Base-by-base conservation (phyloP, 2,329 filamentous ascomycete genomes). In the Apiospora pterosperma region DNA sequence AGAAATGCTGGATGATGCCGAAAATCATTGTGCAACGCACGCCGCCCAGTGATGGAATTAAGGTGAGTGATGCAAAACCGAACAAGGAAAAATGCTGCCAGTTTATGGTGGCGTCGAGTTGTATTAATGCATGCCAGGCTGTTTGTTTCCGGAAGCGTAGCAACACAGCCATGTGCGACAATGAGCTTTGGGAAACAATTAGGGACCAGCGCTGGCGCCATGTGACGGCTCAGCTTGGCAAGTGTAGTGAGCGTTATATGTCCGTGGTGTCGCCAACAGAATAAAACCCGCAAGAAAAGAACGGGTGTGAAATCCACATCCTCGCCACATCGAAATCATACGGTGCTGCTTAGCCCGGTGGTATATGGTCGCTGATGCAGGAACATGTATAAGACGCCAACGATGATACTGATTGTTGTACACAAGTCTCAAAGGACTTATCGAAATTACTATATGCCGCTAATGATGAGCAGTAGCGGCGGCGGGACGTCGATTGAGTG, bases 381-480 rank as follows among this genome's bases (percentile, higher is more conserved):
- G 28, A 55, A 55, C 48, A 55, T 55, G 41, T n/a, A 55, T n/a
- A 34, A 34, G 48, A 34, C 48, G 48, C 48, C 34, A 55, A 55
- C 48, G 28, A 55, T 55, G 16, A 28, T 48, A 48, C 23, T 28
- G 42, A 23, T 12, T 48, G 23, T 55, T 55, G 28, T 55, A 55
- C 48, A 55, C 28, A 55, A 55, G 48, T 55, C 48, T 34, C 48
- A 34, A n/a, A 34, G 25, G 48, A 55, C 48, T 55, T 55, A 7
- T 55, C 48, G 58, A 39, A 38, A 60, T 60, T 60, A 60, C 34
- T 39, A 28, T 39, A 38, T 60, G 34, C 58, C 58, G 58, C 58
- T 10, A 36, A 25, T 55, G 48, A 19, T 19, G 48, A n/a, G 2
- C 14, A 16, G 11, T 11, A n/a, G 28, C 25, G 48, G 31, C 19